phyloP scores from a whole-genome alignment of 495 filamentous ascomycete species.

The Penicillium diatomitis region DNA sequence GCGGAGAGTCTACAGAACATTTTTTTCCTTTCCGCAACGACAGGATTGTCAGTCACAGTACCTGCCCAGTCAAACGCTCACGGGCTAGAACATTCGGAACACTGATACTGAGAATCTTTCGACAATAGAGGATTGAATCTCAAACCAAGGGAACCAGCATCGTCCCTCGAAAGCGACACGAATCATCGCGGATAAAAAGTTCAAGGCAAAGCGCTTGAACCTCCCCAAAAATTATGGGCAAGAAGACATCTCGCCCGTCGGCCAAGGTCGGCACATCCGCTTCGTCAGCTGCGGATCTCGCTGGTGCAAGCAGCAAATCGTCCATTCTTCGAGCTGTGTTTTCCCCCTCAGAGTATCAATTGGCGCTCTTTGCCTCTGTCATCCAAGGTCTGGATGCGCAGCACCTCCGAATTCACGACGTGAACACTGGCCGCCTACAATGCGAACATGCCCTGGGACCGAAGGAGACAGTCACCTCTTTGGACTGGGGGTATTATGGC shows the following conservation, averaged over 20 bases:
- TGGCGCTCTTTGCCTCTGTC: conserved; percentile 51
- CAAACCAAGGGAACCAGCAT: too few relatives aligned
- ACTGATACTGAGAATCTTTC: background rate
- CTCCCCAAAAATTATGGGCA: conserved; percentile 34
- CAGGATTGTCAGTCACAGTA: conserved; percentile 26
- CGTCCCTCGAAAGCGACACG: background rate
- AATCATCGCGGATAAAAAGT: background rate
- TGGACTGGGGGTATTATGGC: conserved; percentile 47
- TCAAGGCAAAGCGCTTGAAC: conserved; percentile 9
- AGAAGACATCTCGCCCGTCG: conserved; percentile 38
- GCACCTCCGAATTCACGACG: conserved; percentile 52
- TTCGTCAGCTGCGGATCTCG: conserved; percentile 30
- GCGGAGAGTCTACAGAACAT: conserved; percentile 35
- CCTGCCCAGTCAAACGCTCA: conserved; percentile 17
- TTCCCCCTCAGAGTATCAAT: conserved; percentile 45
- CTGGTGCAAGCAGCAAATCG: conserved; percentile 34
- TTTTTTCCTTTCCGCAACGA: conserved; percentile 36
- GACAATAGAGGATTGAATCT: too few relatives aligned
- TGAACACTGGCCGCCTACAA: conserved; percentile 45
- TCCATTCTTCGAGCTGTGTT: conserved; percentile 46
- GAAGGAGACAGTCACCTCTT: conserved; percentile 43
- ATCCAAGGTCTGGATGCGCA: conserved; percentile 52
- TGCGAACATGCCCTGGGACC: conserved; percentile 46
- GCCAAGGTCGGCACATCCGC: conserved; percentile 42
- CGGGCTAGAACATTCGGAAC: conserved; percentile 7